phyloP scores from a whole-genome alignment of 2,329 filamentous ascomycete genomes.

The Phaeosphaeriaceae sp. region DNA sequence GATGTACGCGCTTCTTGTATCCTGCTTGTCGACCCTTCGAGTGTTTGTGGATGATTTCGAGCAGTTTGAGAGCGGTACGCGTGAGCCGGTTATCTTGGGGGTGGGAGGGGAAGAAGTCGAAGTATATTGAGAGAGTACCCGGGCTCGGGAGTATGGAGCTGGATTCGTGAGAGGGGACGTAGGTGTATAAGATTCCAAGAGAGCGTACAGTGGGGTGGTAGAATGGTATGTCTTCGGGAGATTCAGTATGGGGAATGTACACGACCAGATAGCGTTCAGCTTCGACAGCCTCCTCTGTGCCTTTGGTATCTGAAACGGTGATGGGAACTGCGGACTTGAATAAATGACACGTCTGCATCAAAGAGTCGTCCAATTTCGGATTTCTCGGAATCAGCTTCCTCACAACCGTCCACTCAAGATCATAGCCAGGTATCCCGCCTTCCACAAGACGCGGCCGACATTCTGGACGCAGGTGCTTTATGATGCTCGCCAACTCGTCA shows the following conservation, averaged over 20 bases:
- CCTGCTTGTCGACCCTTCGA: constrained; percentile 69
- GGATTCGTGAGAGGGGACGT: constrained; percentile 38
- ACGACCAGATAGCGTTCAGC: constrained; percentile 66
- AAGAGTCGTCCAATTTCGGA: constrained; percentile 72
- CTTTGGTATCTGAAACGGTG: constrained; percentile 12
- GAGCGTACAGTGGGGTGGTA: constrained; percentile 83
- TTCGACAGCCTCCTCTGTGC: constrained; percentile 35
- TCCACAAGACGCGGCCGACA: constrained; percentile 39
- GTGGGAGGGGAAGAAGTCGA: constrained; percentile 53
- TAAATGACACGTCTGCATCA: constrained; percentile 85
- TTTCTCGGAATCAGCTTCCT: constrained; percentile 84
- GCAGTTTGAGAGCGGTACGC: constrained; percentile 72
- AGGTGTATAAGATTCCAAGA: constrained; percentile 78
- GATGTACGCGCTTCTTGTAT: constrained; percentile 82
- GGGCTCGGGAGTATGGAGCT: constrained; percentile 31
- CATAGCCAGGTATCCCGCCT: constrained; percentile 44
- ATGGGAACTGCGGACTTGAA: constrained; percentile 54
- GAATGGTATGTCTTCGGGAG: constrained; percentile 73
- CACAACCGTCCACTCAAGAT: constrained; percentile 70
- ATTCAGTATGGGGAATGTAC: constrained; percentile 76
- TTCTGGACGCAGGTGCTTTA: constrained; percentile 58
- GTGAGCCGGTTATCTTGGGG: constrained; percentile 61
- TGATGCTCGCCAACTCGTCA: constrained; percentile 50
- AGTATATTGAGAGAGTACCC: constrained; percentile 59
- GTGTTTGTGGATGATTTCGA: constrained; percentile 75